Evolutionary conservation across 345 rosid genomes (phyloP).

Genomic region (Rhodomyrtus tomentosa): DNA sequence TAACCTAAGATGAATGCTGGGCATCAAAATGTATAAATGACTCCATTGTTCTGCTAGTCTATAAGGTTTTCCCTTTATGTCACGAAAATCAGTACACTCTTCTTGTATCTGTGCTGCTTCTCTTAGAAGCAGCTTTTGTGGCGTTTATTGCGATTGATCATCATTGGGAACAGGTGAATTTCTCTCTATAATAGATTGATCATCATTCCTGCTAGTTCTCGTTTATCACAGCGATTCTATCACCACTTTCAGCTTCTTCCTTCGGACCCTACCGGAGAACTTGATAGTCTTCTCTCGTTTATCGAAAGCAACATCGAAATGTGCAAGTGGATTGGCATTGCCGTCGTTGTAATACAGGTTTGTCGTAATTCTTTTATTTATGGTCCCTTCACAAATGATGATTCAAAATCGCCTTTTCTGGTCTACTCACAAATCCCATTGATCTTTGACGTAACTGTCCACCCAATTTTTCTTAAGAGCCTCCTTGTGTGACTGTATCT

Average conservation of each 20-base stretch:
- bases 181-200: neutral
- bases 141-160: slow-evolving; percentile 73
- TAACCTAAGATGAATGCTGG: neutral
- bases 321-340: slow-evolving; percentile 79
- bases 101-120: slow-evolving; percentile 42
- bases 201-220: neutral
- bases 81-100: slow-evolving; percentile 42
- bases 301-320: slow-evolving; percentile 54
- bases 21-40: neutral
- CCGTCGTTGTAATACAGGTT: slow-evolving; percentile 66
- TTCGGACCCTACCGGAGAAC: slow-evolving; percentile 82
- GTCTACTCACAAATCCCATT: neutral
- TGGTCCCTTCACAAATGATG: neutral
- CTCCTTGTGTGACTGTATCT: neutral
- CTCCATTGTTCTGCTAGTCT: neutral
- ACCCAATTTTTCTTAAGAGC: neutral
- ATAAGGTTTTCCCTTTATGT: slow-evolving; percentile 17
- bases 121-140: slow-evolving; percentile 70
- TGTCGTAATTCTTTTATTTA: neutral
- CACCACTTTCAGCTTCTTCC: slow-evolving; percentile 60
- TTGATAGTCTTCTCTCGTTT: slow-evolving; percentile 53
- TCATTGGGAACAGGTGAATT: slow-evolving; percentile 66
- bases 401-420: neutral
- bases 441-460: neutral
- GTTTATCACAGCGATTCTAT: neutral